phyloP scores from a whole-genome alignment of 768 basidiomycete species.

The Xerocomellus intermedius region DNA sequence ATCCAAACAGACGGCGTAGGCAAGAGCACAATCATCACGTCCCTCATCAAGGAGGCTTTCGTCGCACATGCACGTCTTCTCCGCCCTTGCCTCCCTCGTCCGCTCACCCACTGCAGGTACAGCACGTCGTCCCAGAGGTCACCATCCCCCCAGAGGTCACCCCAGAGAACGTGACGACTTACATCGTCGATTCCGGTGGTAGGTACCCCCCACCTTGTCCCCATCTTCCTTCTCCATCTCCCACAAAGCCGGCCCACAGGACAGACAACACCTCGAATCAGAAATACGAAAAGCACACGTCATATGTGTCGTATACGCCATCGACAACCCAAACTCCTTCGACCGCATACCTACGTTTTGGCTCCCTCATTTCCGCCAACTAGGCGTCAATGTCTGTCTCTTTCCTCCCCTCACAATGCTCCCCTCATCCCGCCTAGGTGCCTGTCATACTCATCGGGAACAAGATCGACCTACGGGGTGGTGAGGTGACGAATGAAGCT shows the following conservation, averaged over 20 bases:
- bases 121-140: slow-evolving; percentile 93
- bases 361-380: slow-evolving; percentile 91
- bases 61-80: slow-evolving; percentile 74
- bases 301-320: slow-evolving; percentile 95
- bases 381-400: slow-evolving; percentile 86
- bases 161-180: slow-evolving; percentile 95
- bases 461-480: slow-evolving; percentile 95
- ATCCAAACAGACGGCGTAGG: slow-evolving; percentile 83
- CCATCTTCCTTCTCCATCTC: slow-evolving; percentile 5
- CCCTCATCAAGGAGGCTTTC: slow-evolving; percentile 94
- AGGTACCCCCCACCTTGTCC: slow-evolving; percentile 27
- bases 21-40: slow-evolving; percentile 96
- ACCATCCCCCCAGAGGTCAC: slow-evolving; percentile 98
- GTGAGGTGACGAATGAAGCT: slow-evolving; percentile 90
- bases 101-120: slow-evolving; percentile 57
- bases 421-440: slow-evolving; percentile 49
- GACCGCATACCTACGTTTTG: slow-evolving; percentile 98
- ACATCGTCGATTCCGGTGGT: slow-evolving; percentile 98
- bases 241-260: slow-evolving; percentile 73
- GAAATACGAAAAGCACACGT: slow-evolving; percentile 98
- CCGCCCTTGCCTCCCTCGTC: background rate
- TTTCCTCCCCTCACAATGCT: background rate
- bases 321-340: slow-evolving; percentile 95
- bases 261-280: slow-evolving; percentile 84
- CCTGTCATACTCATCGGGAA: slow-evolving; percentile 97